Evolutionary conservation across 78 protist species (phyloP).

Genomic region (Cavenderia fasciculata): DNA sequence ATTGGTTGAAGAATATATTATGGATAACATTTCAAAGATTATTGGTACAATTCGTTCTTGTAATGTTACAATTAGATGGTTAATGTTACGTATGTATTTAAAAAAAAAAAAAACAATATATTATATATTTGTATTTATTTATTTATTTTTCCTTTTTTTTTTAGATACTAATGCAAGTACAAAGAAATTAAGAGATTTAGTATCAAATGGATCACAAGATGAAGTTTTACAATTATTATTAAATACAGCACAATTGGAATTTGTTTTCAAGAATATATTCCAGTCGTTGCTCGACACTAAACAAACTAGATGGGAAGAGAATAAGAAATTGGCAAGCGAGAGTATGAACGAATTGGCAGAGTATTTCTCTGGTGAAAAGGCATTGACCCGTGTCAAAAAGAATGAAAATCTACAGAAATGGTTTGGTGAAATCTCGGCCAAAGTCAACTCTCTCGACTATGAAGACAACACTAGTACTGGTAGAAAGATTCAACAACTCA

Average conservation of each 20-base stretch:
- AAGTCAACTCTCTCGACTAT: slow-evolving; percentile 85
- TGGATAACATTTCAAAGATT: slow-evolving; percentile 85
- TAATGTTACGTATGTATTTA: slow-evolving; percentile 52
- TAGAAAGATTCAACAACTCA: slow-evolving; percentile 92
- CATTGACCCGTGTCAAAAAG: slow-evolving; percentile 86
- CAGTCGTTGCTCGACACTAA: slow-evolving; percentile 66
- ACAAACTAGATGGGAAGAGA: slow-evolving; percentile 88
- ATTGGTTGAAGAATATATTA: slow-evolving; percentile 89
- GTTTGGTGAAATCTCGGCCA: slow-evolving; percentile 86
- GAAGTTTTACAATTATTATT: slow-evolving; percentile 86
- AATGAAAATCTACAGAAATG: slow-evolving; percentile 92
- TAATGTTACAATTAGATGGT: slow-evolving; percentile 93
- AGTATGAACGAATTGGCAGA: slow-evolving; percentile 88
- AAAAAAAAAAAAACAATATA: slow-evolving; percentile 65
- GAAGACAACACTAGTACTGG: slow-evolving; percentile 89
- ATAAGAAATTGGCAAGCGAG: slow-evolving; percentile 57
- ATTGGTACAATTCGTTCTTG: slow-evolving; percentile 83
- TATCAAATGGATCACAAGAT: slow-evolving; percentile 62
- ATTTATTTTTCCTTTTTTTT: background rate
- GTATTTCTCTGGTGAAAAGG: slow-evolving; percentile 92
- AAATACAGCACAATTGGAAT: slow-evolving; percentile 94
- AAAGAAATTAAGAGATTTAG: slow-evolving; percentile 59
- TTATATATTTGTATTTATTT: background rate
- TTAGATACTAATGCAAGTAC: slow-evolving; percentile 33
- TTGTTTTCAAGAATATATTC: slow-evolving; percentile 82